Percentiles rank a stretch among this genome's conserved stretches.
These are phyloP conservation scores for Taphrina wiesneri DNA, from an alignment of 1,139 yeast genomes.

Conservation along the genomic window DNA sequence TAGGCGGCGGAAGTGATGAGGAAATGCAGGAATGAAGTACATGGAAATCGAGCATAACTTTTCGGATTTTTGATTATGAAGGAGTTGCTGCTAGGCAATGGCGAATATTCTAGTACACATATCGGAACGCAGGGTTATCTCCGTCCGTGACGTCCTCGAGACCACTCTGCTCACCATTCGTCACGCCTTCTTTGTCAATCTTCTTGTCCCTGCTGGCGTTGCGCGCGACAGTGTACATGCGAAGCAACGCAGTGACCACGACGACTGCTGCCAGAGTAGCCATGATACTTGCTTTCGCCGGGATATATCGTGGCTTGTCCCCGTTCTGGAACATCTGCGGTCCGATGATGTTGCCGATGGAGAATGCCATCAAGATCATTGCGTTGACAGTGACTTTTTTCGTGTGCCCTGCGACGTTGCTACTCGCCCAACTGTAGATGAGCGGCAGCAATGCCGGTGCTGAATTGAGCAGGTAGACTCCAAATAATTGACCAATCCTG, in stretches of 20 bases:
- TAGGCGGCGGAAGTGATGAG: slow-evolving; percentile 5
- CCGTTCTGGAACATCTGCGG: slow-evolving; percentile 55
- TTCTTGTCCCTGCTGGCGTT: slow-evolving; percentile 42
- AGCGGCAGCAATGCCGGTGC: slow-evolving; percentile 52
- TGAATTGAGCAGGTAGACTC: slow-evolving; percentile 42
- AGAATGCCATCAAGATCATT: slow-evolving; percentile 54
- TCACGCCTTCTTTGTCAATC: neutral
- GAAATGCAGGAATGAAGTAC: neutral
- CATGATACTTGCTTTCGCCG: slow-evolving; percentile 49
- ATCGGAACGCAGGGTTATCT: slow-evolving; percentile 23
- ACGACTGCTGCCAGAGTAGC: slow-evolving; percentile 48
- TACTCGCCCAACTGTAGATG: slow-evolving; percentile 52
- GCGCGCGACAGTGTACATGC: slow-evolving; percentile 46
- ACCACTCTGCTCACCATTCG: slow-evolving; percentile 15
- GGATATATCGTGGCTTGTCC: slow-evolving; percentile 55
- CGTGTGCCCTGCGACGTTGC: slow-evolving; percentile 62
- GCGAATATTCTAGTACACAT: slow-evolving; percentile 41
- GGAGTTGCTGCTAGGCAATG: slow-evolving; percentile 45
- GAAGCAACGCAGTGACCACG: slow-evolving; percentile 42
- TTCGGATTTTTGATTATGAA: neutral
- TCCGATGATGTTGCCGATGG: slow-evolving; percentile 59
- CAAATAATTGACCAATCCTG: slow-evolving; percentile 41
- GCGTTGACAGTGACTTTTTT: slow-evolving; percentile 53
- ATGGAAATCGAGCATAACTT: neutral
- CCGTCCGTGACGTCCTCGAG: slow-evolving; percentile 21